phyloP scores from a whole-genome alignment of 257 asterid genomes.

The Fraxinus pennsylvanica region DNA sequence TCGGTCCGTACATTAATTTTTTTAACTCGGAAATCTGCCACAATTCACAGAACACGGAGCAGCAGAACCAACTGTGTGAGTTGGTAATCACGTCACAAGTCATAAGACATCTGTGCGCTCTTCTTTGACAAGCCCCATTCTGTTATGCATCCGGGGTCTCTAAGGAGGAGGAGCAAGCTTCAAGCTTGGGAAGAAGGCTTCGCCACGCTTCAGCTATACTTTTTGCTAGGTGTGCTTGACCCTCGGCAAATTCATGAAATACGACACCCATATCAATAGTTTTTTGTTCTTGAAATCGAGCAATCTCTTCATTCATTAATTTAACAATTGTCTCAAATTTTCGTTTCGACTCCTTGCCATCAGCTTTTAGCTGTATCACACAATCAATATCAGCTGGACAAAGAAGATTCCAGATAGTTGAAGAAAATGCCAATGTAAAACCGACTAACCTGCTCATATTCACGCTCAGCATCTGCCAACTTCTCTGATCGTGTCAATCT shows the following conservation, averaged over 20 bases:
- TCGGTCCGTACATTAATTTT: slow-evolving; percentile 7
- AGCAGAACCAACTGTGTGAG: slow-evolving; percentile 5
- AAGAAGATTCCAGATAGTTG: slow-evolving; percentile 12
- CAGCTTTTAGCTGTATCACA: slow-evolving; percentile 56
- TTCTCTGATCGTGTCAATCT: slow-evolving; percentile 83
- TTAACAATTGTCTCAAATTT: slow-evolving; percentile 75
- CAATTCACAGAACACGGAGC: slow-evolving; percentile 17
- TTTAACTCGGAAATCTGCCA: slow-evolving; percentile 11
- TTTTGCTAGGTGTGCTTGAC: slow-evolving; percentile 75
- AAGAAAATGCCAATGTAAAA: not conserved
- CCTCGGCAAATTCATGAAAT: slow-evolving; percentile 89
- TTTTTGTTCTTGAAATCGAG: slow-evolving; percentile 89
- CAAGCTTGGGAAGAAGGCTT: slow-evolving; percentile 95
- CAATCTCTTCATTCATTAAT: slow-evolving; percentile 79
- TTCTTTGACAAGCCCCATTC: not conserved
- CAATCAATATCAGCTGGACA: slow-evolving; percentile 15
- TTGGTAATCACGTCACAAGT: not conserved
- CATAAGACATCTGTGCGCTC: not conserved
- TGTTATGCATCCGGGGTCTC: not conserved
- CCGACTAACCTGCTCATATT: slow-evolving; percentile 78
- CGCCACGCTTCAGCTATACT: slow-evolving; percentile 89
- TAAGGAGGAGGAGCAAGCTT: slow-evolving; percentile 52
- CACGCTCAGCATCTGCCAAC: slow-evolving; percentile 77
- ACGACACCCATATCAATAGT: slow-evolving; percentile 87
- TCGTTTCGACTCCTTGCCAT: slow-evolving; percentile 72